Base-by-base conservation (phyloP, 371 early-diverging fungal species). In the Capillidium heterosporum region DNA sequence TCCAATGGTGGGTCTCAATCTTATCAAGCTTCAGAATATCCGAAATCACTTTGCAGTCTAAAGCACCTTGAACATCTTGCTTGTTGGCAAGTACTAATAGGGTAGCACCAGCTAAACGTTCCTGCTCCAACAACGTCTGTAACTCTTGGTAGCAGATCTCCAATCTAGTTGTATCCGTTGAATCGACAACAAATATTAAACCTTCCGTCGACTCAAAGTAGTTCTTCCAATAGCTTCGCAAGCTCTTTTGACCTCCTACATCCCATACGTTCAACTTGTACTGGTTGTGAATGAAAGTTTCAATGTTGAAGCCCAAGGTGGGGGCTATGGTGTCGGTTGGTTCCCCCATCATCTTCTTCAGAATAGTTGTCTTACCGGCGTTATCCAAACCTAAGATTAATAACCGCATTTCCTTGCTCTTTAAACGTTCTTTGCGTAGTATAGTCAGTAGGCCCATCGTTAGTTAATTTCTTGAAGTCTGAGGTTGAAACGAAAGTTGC, bases 161-260 rank as follows among this genome's bases (percentile, higher is more conserved):
- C 48, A 94, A 64, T 17, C 97, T 70, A 39, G 79, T 71, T 35
- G 84, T 63, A 66, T 96, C 98, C 8, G 90, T 87, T 11, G 87
- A 82, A 67, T 99, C 99, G 19, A 98, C 94, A 0, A 99, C 99
- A 93, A 95, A 99, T 8, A 99, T 82, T 13, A 99, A 70, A 0
- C 94, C 99, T 62, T 99, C 99, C 0, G 95, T 95, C 55, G 92
- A 87, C 66, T 98, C 99, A 80, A 96, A 99, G 70, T 99, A 99
- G 71, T 98, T 99, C 48, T 95, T 76, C 99, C 99, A 99, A 65
- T 95, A 99, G 1, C 92, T 85, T 40, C 97, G 79, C 58, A 99
- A 92, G 0, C 91, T 84, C 58, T 84, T 84, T 66, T 99, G 99
- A 0, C 99, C 99, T 31, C 99, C 99, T 27, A 99, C 89, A 69